phyloP scores from a whole-genome alignment of 768 basidiomycete species.

The Rhodosporidiobolus sp. region DNA sequence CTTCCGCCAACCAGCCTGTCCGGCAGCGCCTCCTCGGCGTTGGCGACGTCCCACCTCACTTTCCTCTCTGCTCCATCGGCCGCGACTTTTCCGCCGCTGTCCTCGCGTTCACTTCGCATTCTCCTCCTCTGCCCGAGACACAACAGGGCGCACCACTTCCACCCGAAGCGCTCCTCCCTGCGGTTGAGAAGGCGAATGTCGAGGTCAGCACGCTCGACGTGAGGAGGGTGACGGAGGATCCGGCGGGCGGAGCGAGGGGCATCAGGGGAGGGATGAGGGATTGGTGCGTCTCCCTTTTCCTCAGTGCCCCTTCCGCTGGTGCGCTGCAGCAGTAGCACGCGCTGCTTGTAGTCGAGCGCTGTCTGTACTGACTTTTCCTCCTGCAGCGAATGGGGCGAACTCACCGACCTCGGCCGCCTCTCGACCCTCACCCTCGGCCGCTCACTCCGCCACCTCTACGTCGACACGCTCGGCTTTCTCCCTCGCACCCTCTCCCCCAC shows the following conservation, averaged over 20 bases:
- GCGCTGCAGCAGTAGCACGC: no score
- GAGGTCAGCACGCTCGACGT: conserved; percentile 5
- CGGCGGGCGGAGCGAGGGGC: neutral
- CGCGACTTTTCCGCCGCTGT: conserved; percentile 31
- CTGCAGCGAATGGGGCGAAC: conserved; percentile 40
- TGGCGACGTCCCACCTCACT: conserved; percentile 24
- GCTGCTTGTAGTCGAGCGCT: no score
- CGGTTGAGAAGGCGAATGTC: neutral
- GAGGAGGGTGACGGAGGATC: conserved; percentile 10
- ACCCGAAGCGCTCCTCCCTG: neutral
- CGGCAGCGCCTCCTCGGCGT: conserved; percentile 29
- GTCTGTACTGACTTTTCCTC: neutral
- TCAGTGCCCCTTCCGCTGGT: no score
- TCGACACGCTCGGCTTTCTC: conserved; percentile 40
- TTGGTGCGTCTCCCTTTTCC: conserved; percentile 6
- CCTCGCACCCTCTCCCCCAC: conserved; percentile 16
- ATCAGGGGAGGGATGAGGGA: conserved; percentile 2
- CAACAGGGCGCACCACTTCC: neutral
- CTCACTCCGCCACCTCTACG: conserved; percentile 34
- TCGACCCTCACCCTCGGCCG: conserved; percentile 39
- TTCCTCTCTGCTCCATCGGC: conserved; percentile 22
- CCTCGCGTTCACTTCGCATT: conserved; percentile 3
- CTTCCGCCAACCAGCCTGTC: conserved; percentile 4
- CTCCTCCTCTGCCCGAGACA: neutral
- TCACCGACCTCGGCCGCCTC: conserved; percentile 41